A percentile compares a stretch with the other conserved stretches of the same genome.
Evolutionary conservation across 2,329 filamentous ascomycete species (phyloP).

Genomic region (Fusarium setosum): DNA sequence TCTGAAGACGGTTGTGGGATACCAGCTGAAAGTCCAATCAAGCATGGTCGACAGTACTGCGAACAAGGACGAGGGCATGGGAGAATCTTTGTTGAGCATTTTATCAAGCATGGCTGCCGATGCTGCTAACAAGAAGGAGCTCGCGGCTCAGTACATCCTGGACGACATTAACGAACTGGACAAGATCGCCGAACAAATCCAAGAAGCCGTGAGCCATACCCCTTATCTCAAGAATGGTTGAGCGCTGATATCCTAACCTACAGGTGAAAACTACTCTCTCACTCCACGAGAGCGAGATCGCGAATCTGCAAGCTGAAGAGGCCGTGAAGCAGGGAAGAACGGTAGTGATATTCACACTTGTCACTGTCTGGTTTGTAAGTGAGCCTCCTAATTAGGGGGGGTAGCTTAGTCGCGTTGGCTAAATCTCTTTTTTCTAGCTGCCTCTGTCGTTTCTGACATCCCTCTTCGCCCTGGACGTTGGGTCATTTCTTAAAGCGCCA

Average conservation of each 20-base stretch:
- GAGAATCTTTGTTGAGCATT: too few species aligned
- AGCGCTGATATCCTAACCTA: too few species aligned
- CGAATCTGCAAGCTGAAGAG: background rate
- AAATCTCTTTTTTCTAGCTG: too few species aligned
- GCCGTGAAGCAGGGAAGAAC: background rate
- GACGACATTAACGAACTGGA: background rate
- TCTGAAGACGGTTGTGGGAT: background rate
- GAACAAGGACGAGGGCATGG: accelerated
- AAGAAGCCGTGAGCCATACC: background rate
- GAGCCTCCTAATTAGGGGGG: too few species aligned
- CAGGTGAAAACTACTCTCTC: background rate
- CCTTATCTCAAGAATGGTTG: too few species aligned
- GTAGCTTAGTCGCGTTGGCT: too few species aligned
- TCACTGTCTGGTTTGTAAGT: background rate
- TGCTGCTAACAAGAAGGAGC: accelerated
- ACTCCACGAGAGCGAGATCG: background rate
- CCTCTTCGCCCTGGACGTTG: too few species aligned
- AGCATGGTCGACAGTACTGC: background rate
- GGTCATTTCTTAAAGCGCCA: too few species aligned
- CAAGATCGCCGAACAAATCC: background rate
- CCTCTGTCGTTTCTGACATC: too few species aligned
- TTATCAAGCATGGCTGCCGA: background rate
- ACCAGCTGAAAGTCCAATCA: background rate
- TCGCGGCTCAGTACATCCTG: accelerated
- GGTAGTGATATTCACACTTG: background rate